A percentile compares a stretch with the other conserved stretches of the same genome.
Evolutionary conservation across 1,139 yeast species (phyloP).

Genomic region (Debaryomyces psychrophilus): DNA sequence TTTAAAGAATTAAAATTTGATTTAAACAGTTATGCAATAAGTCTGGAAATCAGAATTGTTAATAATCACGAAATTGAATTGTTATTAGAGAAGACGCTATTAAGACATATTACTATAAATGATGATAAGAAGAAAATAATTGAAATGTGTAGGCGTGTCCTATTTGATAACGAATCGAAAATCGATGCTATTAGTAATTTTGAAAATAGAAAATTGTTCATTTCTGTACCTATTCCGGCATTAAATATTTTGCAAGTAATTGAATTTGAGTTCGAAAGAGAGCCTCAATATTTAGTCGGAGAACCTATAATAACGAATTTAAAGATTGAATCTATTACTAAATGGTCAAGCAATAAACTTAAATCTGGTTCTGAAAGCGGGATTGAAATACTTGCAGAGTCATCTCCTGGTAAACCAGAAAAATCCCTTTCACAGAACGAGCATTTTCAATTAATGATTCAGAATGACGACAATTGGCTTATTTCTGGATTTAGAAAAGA

Average conservation of each 20-base stretch:
- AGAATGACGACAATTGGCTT: conserved; percentile 61
- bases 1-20: conserved; percentile 35
- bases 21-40: conserved; percentile 41
- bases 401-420: conserved; percentile 26
- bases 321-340: conserved; percentile 45
- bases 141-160: conserved; percentile 16
- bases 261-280: conserved; percentile 44
- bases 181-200: conserved; percentile 4
- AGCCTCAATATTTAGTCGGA: conserved; percentile 58
- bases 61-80: conserved; percentile 22
- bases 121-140: conserved; percentile 20
- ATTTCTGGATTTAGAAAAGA: conserved; percentile 65
- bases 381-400: conserved; percentile 28
- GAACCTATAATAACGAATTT: conserved; percentile 56
- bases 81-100: conserved; percentile 19
- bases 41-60: conserved; percentile 26
- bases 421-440: conserved; percentile 11
- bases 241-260: conserved; percentile 54
- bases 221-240: conserved; percentile 56
- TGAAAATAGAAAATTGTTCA: conserved; percentile 31
- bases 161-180: conserved; percentile 11
- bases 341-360: conserved; percentile 38
- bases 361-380: conserved; percentile 2
- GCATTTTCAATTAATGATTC: conserved; percentile 32
- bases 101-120: conserved; percentile 18